Conservation (phyloP, 2,329 filamentous ascomycete genomes). For the Neocucurbitaria cava region DNA sequence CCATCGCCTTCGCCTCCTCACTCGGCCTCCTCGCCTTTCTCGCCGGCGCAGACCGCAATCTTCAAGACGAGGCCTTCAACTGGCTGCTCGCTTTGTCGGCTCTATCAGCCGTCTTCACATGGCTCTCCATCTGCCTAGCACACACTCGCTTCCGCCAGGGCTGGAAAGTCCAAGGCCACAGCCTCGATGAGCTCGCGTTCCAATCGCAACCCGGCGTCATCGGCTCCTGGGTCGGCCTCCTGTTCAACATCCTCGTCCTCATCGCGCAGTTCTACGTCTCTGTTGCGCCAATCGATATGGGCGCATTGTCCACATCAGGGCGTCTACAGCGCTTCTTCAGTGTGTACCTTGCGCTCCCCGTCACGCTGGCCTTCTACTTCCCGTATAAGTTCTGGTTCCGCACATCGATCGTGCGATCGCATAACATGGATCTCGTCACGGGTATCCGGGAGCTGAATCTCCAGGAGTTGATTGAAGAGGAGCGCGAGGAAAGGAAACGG, state of each 20-base stretch:
- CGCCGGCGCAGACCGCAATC: constrained; percentile 50
- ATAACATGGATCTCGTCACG: constrained; percentile 86
- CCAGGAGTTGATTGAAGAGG: constrained; percentile 77
- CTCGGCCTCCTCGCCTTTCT: constrained; percentile 68
- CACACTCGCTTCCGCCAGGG: constrained; percentile 68
- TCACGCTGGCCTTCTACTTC: constrained; percentile 72
- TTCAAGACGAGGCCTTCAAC: constrained; percentile 59
- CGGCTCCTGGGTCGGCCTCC: constrained; percentile 81
- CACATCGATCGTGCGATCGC: constrained; percentile 70
- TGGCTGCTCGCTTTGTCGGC: constrained; percentile 76
- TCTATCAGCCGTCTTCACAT: constrained; percentile 76
- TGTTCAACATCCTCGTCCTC: constrained; percentile 77
- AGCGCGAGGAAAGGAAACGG: constrained; percentile 71
- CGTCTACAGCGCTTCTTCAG: constrained; percentile 75
- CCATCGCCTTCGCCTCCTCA: constrained; percentile 60
- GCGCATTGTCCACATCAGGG: constrained; percentile 50
- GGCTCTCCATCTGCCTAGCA: constrained; percentile 71
- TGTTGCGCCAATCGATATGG: constrained; percentile 73
- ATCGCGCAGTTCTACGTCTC: constrained; percentile 89
- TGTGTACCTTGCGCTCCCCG: constrained; percentile 73
- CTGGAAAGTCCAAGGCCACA: constrained; percentile 67
- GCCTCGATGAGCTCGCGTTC: constrained; percentile 81
- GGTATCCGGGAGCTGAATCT: constrained; percentile 87
- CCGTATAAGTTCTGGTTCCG: constrained; percentile 77
- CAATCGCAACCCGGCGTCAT: constrained; percentile 76